phyloP scores from a whole-genome alignment of 352 stramenopile genomes.

The Pythium brachiatum region DNA sequence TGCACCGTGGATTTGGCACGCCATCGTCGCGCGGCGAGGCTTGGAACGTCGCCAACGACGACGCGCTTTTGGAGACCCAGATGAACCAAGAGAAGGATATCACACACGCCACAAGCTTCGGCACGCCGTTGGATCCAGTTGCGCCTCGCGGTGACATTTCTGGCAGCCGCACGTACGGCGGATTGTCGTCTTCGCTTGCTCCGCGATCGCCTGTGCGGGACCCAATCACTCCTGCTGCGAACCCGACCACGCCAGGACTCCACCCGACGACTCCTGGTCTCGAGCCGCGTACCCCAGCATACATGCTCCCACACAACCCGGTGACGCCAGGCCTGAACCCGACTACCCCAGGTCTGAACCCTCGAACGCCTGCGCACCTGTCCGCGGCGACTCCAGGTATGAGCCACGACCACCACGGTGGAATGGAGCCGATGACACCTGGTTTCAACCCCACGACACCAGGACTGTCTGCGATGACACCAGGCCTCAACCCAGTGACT shows the following conservation, averaged over 20 bases:
- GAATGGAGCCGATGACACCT: constrained; percentile 86
- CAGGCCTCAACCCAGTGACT: constrained; percentile 77
- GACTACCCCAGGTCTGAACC: constrained; percentile 76
- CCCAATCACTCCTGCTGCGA: constrained; percentile 62
- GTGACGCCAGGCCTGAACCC: constrained; percentile 80
- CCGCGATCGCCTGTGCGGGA: constrained; percentile 68
- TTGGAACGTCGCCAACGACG: constrained; percentile 88
- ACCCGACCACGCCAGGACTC: constrained; percentile 74
- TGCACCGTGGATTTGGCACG: constrained; percentile 80
- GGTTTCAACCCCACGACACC: constrained; percentile 86
- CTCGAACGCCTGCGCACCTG: constrained; percentile 67
- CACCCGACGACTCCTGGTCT: constrained; percentile 82
- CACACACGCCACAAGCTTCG: constrained; percentile 85
- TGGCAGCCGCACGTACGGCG: constrained; percentile 45
- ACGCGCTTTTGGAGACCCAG: constrained; percentile 80
- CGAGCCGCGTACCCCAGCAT: constrained; percentile 70
- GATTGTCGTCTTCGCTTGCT: constrained; percentile 48
- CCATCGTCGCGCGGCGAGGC: constrained; percentile 72
- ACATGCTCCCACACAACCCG: constrained; percentile 76
- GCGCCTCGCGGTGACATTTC: constrained; percentile 63
- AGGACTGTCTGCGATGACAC: constrained; percentile 74
- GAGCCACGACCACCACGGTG: constrained; percentile 56
- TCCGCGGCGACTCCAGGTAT: constrained; percentile 71
- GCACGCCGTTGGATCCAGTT: constrained; percentile 74
- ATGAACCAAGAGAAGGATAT: constrained; percentile 90